Base-by-base conservation (phyloP, 2,329 filamentous ascomycete genomes). In the Penicillium sp. region DNA sequence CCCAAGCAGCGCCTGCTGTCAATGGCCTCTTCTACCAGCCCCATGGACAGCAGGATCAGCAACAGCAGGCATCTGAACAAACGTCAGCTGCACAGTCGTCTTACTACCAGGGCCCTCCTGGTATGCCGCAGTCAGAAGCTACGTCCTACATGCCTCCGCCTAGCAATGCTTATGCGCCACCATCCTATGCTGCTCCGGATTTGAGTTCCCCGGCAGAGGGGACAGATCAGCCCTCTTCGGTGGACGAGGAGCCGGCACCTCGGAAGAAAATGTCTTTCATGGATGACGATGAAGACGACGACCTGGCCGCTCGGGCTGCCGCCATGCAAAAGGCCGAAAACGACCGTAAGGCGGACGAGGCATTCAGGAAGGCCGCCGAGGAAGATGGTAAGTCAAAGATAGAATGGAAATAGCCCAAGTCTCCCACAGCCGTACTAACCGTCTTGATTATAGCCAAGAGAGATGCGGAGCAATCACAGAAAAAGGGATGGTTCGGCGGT, bases 291-390 rank as follows among this genome's bases (percentile, higher is more conserved):
- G 90, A 92, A 26, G 77, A 78, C n/a, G 87, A 89, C 65, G 86
- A 90, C 60, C 83, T 90, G 46, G 80, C 86, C 35, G 79, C 80
- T 6, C 73, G 78, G 42, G 80, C 81, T 37, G 84, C 83, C 46
- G 80, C 85, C 1, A 79, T 82, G 2, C 76, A 84, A 55, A 83
- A 81, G 64, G 84, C 81, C 30, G 89, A 90, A 74, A 84, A 89
- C 73, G 79, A 84, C 42, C 88, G 90, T 13, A 89, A 87, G 70
- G 93, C 93, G 52, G 89, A 92, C 59, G 93, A 96, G 70, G 88
- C 92, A 74, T 92, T 97, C 81, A 86, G 88, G 58, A 92, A 89
- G 75, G 92, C 91, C 28, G 94, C 92, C 0, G 93, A 87, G 79
- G 84, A 83, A 61, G 85, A 89, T 76, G 85, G 82, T 83, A 79